Evolutionary conservation across 768 basidiomycete species (phyloP).

Genomic region (Boletellus ananas): DNA sequence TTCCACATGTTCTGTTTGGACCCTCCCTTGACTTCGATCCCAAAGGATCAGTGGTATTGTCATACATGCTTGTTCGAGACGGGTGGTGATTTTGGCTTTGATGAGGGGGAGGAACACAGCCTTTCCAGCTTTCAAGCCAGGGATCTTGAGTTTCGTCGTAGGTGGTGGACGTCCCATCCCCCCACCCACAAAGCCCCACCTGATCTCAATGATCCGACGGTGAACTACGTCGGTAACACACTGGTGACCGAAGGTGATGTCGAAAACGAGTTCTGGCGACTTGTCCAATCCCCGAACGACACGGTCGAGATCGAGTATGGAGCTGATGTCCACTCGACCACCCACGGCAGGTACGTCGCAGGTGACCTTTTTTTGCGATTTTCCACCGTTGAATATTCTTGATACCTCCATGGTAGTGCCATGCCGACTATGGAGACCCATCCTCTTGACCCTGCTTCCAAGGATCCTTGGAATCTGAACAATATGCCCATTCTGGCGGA

Average conservation of each 20-base stretch:
- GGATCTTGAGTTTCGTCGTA: conserved; percentile 80
- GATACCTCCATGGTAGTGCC: conserved; percentile 48
- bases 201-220: conserved; percentile 46
- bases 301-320: conserved; percentile 99
- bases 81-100: conserved; percentile 96
- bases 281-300: conserved; percentile 84
- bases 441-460: conserved; percentile 80
- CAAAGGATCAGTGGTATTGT: conserved; percentile 96
- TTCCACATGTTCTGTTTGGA: conserved; percentile 98
- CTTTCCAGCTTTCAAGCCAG: conserved; percentile 89
- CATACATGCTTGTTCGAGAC: conserved; percentile 86
- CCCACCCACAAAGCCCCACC: conserved; percentile 36
- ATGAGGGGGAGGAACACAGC: conserved; percentile 95
- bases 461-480: conserved; percentile 96
- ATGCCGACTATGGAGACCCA: conserved; percentile 96
- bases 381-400: conserved; percentile 28
- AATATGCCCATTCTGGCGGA: conserved; percentile 93
- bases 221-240: conserved; percentile 54
- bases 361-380: conserved; percentile 10
- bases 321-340: conserved; percentile 97
- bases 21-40: conserved; percentile 80
- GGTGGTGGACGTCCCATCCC: conserved; percentile 84
- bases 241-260: conserved; percentile 86
- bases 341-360: conserved; percentile 83
- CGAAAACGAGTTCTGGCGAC: conserved; percentile 94